Base-by-base conservation (phyloP, 1,284 basidiomycete genomes). In the Papiliotrema flavescens region DNA sequence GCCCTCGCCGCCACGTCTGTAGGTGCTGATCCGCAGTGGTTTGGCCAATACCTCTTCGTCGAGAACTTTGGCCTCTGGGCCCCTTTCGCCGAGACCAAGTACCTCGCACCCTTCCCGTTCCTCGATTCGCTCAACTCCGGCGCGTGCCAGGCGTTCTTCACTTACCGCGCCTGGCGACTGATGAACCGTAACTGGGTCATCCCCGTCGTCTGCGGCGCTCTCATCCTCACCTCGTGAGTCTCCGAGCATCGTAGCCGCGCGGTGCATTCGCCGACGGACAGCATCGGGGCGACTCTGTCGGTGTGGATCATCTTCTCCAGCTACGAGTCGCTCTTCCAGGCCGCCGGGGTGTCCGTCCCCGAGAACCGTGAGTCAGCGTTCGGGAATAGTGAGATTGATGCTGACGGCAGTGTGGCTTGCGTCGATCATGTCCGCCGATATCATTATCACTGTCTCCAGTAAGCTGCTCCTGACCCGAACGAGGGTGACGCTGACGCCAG, bases 381-480 rank as follows among this genome's bases (percentile, higher is more conserved):
- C 20, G 28, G 19, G 5, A 15, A 19, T 17, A 26, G 19, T 45
- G 7, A 15, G 20, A 44, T 32, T 39, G 45, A 45, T 13, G 24
- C 48, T 47, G 26, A 54, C n/a, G 47, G 24, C 43, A 60, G 59
- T 63, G 23, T 67, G 65, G 65, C 53, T 65, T 11, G 40, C 47
- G 13, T 48, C 56, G 19, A 57, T 59, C 56, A 63, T 66, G 60
- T 19, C 51, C 6, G 61, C 64, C 43, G 64, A 68, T 49, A 46
- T 66, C 37, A 59, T 66, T 54, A 63, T 69, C 50, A 66, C 65
- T 7, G 34, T 49, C 9, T 52, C 46, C 19, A 63, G 46, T 48
- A 22, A 48, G 28, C 23, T 20, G 14, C 20, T 46, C 14, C 23
- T 20, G 11, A n/a, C 15, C 6, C 7, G 19, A 43, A 46, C 15